phyloP scores from a whole-genome alignment of 2,329 filamentous ascomycete genomes.

The Colletotrichum sidae region DNA sequence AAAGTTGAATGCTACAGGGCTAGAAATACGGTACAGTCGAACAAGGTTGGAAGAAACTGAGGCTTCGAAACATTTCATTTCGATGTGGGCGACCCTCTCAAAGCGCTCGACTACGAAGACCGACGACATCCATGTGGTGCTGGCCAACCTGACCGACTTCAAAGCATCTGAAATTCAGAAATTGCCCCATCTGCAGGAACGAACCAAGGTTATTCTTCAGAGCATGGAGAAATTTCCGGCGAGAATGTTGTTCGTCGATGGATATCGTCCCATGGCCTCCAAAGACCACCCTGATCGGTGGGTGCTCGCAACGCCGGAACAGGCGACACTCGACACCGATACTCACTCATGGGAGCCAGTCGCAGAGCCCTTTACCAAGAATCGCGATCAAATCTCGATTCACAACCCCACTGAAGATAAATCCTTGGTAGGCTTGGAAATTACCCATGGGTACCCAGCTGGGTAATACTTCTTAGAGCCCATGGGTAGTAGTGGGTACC shows the following conservation, averaged over 20 bases:
- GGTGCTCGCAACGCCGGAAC: neutral
- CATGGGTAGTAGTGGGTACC: no score
- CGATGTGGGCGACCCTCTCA: neutral
- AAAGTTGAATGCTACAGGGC: neutral
- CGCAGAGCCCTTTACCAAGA: no score
- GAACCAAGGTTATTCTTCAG: neutral
- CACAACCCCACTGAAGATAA: no score
- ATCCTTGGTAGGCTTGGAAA: no score
- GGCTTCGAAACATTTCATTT: neutral
- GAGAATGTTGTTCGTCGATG: neutral
- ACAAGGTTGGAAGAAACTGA: fast-evolving
- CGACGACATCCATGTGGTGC: constrained; percentile 2
- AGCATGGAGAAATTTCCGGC: neutral
- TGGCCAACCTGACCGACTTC: constrained; percentile 3
- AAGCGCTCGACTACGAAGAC: neutral
- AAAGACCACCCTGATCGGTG: constrained; percentile 5
- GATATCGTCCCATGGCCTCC: neutral
- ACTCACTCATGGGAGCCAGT: no score
- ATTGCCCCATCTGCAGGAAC: neutral
- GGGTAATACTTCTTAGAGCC: no score
- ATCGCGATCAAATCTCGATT: no score
- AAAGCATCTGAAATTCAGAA: neutral
- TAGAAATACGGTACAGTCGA: neutral
- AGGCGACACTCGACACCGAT: no score
- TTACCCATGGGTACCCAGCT: no score